These are phyloP conservation scores for Anaeromyces robustus DNA, from an alignment of 192 early-diverging fungal genomes.

Conservation along the genomic window DNA sequence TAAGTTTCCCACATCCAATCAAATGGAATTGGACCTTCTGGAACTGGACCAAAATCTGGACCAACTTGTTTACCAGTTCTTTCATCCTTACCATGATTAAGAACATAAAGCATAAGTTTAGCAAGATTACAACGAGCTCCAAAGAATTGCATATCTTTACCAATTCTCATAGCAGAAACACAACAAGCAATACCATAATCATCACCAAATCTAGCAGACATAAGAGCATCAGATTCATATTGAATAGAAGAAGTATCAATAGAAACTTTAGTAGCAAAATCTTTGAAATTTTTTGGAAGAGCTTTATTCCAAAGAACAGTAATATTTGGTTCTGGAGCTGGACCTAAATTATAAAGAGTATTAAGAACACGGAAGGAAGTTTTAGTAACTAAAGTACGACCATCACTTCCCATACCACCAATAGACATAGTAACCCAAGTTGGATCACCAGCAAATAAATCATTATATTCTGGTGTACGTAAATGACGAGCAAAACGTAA, in stretches of 20 bases:
- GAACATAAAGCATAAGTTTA: too few species aligned
- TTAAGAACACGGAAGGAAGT: conserved; percentile 6
- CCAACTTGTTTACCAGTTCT: conserved; percentile 10
- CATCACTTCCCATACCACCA: conserved; percentile 7
- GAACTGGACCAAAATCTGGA: conserved; percentile 5
- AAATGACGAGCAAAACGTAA: conserved; percentile 8
- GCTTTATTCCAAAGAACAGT: conserved; percentile 7
- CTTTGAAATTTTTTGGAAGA: conserved; percentile 5
- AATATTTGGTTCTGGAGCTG: conserved; percentile 9
- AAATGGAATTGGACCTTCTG: conserved; percentile 6
- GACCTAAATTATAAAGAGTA: conserved; percentile 8
- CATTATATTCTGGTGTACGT: conserved; percentile 7
- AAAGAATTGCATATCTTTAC: conserved; percentile 13
- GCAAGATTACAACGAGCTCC: neutral
- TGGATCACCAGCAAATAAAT: conserved; percentile 9
- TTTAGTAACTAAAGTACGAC: conserved; percentile 6
- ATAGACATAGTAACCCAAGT: conserved; percentile 8
- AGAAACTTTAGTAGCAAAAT: conserved; percentile 6
- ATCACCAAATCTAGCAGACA: conserved; percentile 6
- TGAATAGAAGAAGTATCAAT: conserved; percentile 10
- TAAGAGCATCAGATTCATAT: conserved; percentile 8
- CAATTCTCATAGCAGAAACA: conserved; percentile 10
- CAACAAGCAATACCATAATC: conserved; percentile 14
- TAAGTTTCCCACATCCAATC: conserved; percentile 5
- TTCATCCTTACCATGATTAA: conserved; percentile 1